Conservation (phyloP, 306 rosid genomes). For the Hylodesmum podocarpum region DNA sequence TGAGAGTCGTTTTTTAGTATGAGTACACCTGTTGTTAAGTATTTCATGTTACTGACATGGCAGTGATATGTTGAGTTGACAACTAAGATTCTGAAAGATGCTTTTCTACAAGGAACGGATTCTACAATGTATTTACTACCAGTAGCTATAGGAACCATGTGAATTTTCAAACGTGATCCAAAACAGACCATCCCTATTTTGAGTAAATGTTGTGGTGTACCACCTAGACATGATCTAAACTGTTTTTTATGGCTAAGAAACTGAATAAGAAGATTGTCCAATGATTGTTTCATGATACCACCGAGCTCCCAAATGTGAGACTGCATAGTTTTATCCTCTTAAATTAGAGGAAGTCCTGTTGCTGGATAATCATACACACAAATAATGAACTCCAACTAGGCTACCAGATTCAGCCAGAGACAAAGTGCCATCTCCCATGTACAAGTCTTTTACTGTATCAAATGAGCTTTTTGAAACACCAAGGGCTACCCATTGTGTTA, state of each 20-base stretch:
- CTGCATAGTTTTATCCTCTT: neutral
- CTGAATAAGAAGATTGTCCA: neutral
- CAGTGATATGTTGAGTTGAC: neutral
- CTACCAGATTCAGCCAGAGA: neutral
- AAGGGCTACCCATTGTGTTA: conserved; percentile 1
- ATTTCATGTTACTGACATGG: neutral
- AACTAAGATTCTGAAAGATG: neutral
- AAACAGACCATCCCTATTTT: neutral
- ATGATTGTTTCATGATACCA: neutral
- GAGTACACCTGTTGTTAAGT: neutral
- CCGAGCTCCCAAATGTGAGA: neutral
- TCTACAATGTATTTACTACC: neutral
- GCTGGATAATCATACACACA: conserved; percentile 2
- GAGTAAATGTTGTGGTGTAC: neutral
- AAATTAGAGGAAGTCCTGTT: neutral
- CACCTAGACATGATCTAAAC: neutral
- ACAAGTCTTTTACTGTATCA: neutral
- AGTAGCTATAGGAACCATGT: conserved; percentile 5
- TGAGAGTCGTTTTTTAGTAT: conserved; percentile 13
- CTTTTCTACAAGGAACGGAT: neutral
- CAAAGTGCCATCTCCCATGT: neutral
- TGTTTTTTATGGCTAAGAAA: neutral
- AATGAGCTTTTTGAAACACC: neutral
- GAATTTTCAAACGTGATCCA: neutral
- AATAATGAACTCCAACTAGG: neutral